A percentile compares a stretch with the other conserved stretches of the same genome.
Evolutionary conservation across 805 yeast species (phyloP).

Genomic region (Millerozyma acaciae): DNA sequence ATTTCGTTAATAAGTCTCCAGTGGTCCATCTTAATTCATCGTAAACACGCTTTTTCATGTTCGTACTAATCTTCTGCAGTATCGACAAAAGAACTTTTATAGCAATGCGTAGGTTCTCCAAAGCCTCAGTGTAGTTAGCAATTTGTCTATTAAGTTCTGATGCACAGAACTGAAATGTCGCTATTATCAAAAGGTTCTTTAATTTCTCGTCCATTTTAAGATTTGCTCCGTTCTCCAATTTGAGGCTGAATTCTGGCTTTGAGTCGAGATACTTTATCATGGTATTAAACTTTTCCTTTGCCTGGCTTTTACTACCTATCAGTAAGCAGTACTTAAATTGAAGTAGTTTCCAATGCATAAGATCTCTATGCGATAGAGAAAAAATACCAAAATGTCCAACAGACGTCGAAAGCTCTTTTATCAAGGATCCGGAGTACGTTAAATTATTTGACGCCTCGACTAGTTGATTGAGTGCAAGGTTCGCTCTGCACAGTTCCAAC

Average conservation of each 20-base stretch:
- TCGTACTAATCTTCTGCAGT: slow-evolving; percentile 35
- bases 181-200: slow-evolving; percentile 24
- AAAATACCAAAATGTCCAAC: not conserved
- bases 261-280: slow-evolving; percentile 19
- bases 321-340: slow-evolving; percentile 27
- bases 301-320: slow-evolving; percentile 14
- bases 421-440: slow-evolving; percentile 10
- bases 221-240: slow-evolving; percentile 11
- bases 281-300: slow-evolving; percentile 19
- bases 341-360: slow-evolving; percentile 22
- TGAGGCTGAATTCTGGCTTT: slow-evolving; percentile 24
- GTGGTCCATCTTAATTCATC: slow-evolving; percentile 34
- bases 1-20: slow-evolving; percentile 26
- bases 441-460: slow-evolving; percentile 15
- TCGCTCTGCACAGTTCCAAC: slow-evolving; percentile 11
- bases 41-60: slow-evolving; percentile 14
- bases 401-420: slow-evolving; percentile 7
- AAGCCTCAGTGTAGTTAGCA: slow-evolving; percentile 23
- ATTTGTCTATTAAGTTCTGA: slow-evolving; percentile 17
- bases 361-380: slow-evolving; percentile 7
- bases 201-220: slow-evolving; percentile 18
- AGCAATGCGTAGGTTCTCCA: slow-evolving; percentile 43
- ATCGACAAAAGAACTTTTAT: slow-evolving; percentile 53
- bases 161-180: slow-evolving; percentile 32
- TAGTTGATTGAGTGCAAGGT: slow-evolving; percentile 6